Evolutionary conservation across 345 rosid genomes (phyloP), one percentile per base, ranked within the genome.

Genomic region (Linum usitatissimum): DNA sequence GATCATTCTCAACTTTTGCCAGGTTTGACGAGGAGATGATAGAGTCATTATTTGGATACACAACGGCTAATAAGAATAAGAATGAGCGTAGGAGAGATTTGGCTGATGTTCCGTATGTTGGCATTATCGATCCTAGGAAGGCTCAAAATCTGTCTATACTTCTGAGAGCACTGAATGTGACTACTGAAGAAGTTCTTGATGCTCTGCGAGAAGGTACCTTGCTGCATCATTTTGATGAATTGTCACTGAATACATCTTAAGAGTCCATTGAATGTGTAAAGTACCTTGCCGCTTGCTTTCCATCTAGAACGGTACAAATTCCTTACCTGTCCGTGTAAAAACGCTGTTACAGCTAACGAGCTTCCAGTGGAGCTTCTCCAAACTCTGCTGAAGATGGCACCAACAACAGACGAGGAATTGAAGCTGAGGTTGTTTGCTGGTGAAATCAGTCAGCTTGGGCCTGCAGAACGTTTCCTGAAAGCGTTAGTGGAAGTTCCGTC

Each of bases 11-110:
- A 30, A 53, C 23, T 13, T 59, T 42, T 58, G n/a, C 13, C 75
- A 72, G 75, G 71, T 67, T 72, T 64, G 64, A 64, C 18, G 75
- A 72, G 23, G 71, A 72, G 68, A 72, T 72, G 75, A 72, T 72
- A 54, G 71, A 72, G 57, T 58, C 75, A 38, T 63, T 72, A 30
- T 72, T 72, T 63, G 75, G 75, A 1, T 72, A 67, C 40, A 67
- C 18, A 51, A 31, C 55, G 6, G 53, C 39, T 0, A 39, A 42
- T 38, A 72, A 17, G 18, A 63, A 9, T 19, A 72, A 67, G 40
- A 64, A 19, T 53, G 61, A 51, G 12, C 40, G 57, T n/a, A 72
- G 53, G 65, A 72, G 12, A 42, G 68, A 63, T 53, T 19, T 67
- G 17, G 28, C 57, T 19, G 71, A 67, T 30, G 12, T 55, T 23